Evolutionary conservation across 306 rosid genomes (phyloP).

Genomic region (Psophocarpus tetragonolobus): DNA sequence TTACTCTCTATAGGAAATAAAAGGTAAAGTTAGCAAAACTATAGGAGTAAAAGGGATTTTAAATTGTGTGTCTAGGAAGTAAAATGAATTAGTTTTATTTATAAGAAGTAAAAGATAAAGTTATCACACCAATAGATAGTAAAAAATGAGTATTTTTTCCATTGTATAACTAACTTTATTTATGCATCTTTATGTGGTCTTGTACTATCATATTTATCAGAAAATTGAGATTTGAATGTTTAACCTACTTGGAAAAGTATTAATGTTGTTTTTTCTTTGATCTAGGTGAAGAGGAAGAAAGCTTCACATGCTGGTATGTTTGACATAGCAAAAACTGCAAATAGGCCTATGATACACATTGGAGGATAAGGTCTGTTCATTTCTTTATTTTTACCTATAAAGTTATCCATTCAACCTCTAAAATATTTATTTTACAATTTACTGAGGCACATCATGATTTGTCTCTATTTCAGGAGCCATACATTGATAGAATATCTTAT

Average conservation of each 20-base stretch:
- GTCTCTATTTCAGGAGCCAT: conserved; percentile 25
- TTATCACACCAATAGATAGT: too few species aligned
- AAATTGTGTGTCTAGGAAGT: too few species aligned
- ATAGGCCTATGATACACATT: conserved; percentile 96
- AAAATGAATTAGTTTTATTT: too few species aligned
- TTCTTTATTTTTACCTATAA: not conserved
- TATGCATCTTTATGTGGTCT: not conserved
- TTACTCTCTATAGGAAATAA: too few species aligned
- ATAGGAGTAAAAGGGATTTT: too few species aligned
- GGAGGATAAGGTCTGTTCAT: conserved; percentile 73
- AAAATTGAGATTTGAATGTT: too few species aligned
- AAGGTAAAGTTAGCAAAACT: too few species aligned
- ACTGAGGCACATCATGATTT: not conserved
- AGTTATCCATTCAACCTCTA: conserved; percentile 2
- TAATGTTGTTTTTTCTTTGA: conserved; percentile 11
- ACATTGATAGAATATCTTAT: not conserved
- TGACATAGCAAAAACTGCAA: conserved; percentile 85
- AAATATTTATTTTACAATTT: conserved; percentile 1
- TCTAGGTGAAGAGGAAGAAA: conserved; percentile 92
- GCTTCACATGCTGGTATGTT: conserved; percentile 96
- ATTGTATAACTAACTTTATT: not conserved
- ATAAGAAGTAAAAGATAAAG: too few species aligned
- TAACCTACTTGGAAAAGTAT: too few species aligned
- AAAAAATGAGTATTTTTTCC: too few species aligned
- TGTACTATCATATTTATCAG: not conserved